Percentiles rank a stretch among this genome's conserved stretches.
Conservation (phyloP, 495 filamentous ascomycete genomes). For the Neurospora sp. region DNA sequence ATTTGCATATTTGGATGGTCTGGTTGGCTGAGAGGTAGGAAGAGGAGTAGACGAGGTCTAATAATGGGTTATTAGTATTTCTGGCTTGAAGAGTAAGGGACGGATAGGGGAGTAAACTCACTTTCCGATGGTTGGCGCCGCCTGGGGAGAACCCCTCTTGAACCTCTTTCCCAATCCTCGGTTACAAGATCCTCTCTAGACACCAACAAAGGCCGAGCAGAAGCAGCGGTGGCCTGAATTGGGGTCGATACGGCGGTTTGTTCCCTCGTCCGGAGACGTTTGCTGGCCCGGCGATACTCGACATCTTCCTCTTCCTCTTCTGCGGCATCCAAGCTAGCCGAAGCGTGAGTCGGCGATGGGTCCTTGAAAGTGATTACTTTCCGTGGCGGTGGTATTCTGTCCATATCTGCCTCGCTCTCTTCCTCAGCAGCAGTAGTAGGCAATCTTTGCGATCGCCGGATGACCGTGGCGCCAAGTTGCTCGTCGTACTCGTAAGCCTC, state of each 20-base stretch:
- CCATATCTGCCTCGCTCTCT: background rate
- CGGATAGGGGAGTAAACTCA: background rate
- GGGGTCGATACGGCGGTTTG: background rate
- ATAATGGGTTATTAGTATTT: background rate
- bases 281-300: background rate
- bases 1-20: constrained; percentile 6
- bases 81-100: background rate
- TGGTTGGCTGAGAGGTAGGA: constrained; percentile 18
- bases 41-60: constrained; percentile 20
- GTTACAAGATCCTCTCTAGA: background rate
- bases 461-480: background rate
- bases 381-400: background rate
- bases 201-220: background rate
- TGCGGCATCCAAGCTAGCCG: background rate
- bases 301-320: background rate
- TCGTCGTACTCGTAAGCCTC: background rate
- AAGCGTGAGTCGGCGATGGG: background rate
- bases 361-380: background rate
- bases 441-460: background rate
- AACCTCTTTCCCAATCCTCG: background rate
- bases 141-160: background rate
- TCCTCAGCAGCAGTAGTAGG: background rate
- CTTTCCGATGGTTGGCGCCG: background rate
- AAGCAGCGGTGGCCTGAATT: background rate
- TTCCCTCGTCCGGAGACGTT: background rate